Evolutionary conservation across 2,329 filamentous ascomycete genomes (phyloP).

Genomic region (Myriosclerotinia duriaeana): DNA sequence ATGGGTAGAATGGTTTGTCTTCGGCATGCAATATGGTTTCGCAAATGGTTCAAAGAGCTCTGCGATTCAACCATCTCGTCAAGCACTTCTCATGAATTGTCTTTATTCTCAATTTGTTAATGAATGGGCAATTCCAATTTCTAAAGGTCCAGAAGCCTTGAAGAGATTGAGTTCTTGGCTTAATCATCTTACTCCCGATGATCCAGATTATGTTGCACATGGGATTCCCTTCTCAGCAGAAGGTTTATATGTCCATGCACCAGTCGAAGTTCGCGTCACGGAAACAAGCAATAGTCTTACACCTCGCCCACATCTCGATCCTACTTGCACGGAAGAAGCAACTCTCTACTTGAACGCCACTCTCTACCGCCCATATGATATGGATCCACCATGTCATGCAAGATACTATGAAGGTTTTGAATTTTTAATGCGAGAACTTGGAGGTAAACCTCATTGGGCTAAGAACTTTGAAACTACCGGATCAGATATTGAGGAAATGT

Average conservation of each 20-base stretch:
- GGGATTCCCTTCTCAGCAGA: conserved; percentile 78
- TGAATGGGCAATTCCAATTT: conserved; percentile 90
- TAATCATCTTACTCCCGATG: conserved; percentile 59
- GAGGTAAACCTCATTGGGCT: conserved; percentile 83
- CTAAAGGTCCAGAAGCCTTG: conserved; percentile 83
- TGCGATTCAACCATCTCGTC: conserved; percentile 77
- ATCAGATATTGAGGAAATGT: conserved; percentile 63
- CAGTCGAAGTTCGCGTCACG: conserved; percentile 84
- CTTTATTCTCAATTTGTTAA: conserved; percentile 98
- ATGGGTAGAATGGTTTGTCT: conserved; percentile 93
- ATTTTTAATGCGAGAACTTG: conserved; percentile 83
- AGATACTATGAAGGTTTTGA: conserved; percentile 90
- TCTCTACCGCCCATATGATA: conserved; percentile 77
- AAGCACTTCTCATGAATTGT: conserved; percentile 92
- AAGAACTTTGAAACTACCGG: conserved; percentile 76
- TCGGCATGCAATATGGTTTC: conserved; percentile 97
- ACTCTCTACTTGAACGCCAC: conserved; percentile 89
- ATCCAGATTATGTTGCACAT: conserved; percentile 62
- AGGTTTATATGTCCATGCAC: conserved; percentile 82
- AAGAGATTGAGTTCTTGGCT: conserved; percentile 83
- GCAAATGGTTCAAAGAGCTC: conserved; percentile 62
- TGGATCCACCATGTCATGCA: conserved; percentile 71
- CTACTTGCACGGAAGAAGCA: conserved; percentile 64
- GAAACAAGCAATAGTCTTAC: conserved; percentile 56
- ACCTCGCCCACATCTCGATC: conserved; percentile 67